Base-by-base conservation (phyloP, 306 rosid species). In the Dicorynia guianensis region DNA sequence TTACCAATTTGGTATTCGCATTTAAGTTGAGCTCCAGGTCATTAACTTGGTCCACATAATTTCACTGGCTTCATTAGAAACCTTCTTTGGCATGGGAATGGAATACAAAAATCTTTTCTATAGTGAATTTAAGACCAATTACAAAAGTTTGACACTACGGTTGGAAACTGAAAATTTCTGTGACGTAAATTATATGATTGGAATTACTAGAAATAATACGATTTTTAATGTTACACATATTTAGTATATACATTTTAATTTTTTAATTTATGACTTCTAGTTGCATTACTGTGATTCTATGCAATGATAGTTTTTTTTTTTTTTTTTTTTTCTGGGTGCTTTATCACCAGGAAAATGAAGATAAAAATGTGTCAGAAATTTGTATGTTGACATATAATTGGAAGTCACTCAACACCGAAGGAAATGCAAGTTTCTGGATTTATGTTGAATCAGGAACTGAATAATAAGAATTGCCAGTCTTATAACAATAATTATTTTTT, bases 231-330 rank as follows among this genome's bases (percentile, higher is more conserved):
- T 25, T 2, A 25, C 53, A 33, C 35, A 40, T 5, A 49, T 8
- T 46, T 42, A 25, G 38, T 58, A 12, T 55, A 58, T 42, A 52
- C 18, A 19, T 52, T 49, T 0, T 13, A 33, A 59, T 25, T 25
- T 25, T 25, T 25, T 73, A 13, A 53, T 25, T 25, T 78, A 35
- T 68, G 74, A 14, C 2, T 73, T 67, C 58, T 74, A 46, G 52
- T 68, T 68, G 80, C 44, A 53, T 67, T 72, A 44, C 42, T 42
- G 20, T 77, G 69, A 46, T 47, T 59, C 60, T 81, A 5, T 39
- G 38, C 0, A 30, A 5, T 48, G 66, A 7, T 72, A 55, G 9
- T 62, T 73, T 77, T 25, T 25, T 25, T 25, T 25, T 25, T 25
- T 25, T 25, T 25, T 25, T 25, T 25, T 25, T 25, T 62, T 43